Percentiles rank a stretch among this genome's conserved stretches.
These are phyloP conservation scores for Picea glauca DNA, from an alignment of 75 land plant species.

Conservation along the genomic window DNA sequence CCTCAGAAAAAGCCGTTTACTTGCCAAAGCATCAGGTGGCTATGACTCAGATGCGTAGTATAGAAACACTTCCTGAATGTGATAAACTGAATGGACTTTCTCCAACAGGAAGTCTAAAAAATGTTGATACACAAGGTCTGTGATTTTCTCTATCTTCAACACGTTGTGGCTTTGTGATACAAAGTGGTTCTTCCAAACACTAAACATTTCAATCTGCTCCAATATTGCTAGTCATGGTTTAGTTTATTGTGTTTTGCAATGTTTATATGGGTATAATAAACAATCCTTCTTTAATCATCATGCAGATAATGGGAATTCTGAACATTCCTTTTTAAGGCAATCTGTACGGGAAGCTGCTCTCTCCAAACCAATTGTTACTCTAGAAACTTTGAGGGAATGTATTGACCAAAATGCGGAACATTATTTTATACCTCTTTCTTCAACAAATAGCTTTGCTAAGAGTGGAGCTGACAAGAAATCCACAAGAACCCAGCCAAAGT, in stretches of 20 bases:
- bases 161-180: too few species aligned
- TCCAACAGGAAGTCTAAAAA: slow-evolving; percentile 11
- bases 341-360: slow-evolving; percentile 88
- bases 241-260: slow-evolving; percentile 2
- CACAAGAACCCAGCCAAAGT: background rate
- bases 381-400: slow-evolving; percentile 19
- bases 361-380: slow-evolving; percentile 27
- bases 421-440: slow-evolving; percentile 69
- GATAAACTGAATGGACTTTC: slow-evolving; percentile 26
- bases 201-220: background rate
- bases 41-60: slow-evolving; percentile 25
- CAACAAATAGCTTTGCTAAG: slow-evolving; percentile 6
- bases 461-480: background rate
- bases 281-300: slow-evolving; percentile 1
- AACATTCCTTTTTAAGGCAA: slow-evolving; percentile 56
- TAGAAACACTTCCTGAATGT: slow-evolving; percentile 29
- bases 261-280: slow-evolving; percentile 1
- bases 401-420: slow-evolving; percentile 56
- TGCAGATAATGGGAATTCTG: slow-evolving; percentile 41
- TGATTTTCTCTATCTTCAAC: too few species aligned
- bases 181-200: too few species aligned
- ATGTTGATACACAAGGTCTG: slow-evolving; percentile 48
- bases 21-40: slow-evolving; percentile 28
- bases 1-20: slow-evolving; percentile 41
- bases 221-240: background rate